Percentiles rank a stretch among this genome's conserved stretches.
Evolutionary conservation across 495 filamentous ascomycete species (phyloP).

Genomic region (Trichoderma virens): DNA sequence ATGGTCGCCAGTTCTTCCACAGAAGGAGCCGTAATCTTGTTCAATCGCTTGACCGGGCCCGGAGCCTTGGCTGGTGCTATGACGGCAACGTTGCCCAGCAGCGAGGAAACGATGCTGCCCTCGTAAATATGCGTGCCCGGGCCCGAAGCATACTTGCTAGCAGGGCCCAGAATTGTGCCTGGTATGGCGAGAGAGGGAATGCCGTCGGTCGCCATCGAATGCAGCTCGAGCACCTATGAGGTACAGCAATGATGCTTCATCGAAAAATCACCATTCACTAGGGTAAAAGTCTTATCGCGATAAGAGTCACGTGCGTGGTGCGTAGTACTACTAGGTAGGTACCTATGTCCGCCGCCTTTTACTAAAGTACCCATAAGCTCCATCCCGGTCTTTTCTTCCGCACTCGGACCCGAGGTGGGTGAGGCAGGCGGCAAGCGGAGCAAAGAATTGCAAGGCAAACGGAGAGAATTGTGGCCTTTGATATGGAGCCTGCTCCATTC

Average conservation of each 20-base stretch:
- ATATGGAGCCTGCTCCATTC: too few relatives aligned
- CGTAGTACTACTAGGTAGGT: too few relatives aligned
- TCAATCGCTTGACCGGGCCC: constrained; percentile 49
- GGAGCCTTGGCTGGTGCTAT: constrained; percentile 30
- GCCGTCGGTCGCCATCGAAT: constrained; percentile 13
- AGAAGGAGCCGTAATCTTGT: constrained; percentile 35
- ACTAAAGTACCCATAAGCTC: neutral
- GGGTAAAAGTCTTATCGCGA: neutral
- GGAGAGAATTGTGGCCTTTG: neutral
- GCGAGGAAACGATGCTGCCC: constrained; percentile 63
- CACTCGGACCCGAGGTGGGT: neutral
- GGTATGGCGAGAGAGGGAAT: constrained; percentile 43
- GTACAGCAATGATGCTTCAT: neutral
- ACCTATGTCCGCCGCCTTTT: too few relatives aligned
- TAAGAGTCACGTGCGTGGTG: neutral
- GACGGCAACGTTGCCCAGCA: constrained; percentile 53
- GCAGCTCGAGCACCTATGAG: neutral
- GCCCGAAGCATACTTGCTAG: constrained; percentile 57
- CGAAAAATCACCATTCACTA: neutral
- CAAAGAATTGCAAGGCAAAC: neutral
- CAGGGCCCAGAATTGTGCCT: constrained; percentile 69
- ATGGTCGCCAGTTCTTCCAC: constrained; percentile 29
- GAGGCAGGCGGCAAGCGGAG: neutral
- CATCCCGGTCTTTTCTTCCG: neutral
- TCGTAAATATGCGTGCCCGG: constrained; percentile 75